Conservation (phyloP, 768 basidiomycete genomes). For the Lentinula sp. region DNA sequence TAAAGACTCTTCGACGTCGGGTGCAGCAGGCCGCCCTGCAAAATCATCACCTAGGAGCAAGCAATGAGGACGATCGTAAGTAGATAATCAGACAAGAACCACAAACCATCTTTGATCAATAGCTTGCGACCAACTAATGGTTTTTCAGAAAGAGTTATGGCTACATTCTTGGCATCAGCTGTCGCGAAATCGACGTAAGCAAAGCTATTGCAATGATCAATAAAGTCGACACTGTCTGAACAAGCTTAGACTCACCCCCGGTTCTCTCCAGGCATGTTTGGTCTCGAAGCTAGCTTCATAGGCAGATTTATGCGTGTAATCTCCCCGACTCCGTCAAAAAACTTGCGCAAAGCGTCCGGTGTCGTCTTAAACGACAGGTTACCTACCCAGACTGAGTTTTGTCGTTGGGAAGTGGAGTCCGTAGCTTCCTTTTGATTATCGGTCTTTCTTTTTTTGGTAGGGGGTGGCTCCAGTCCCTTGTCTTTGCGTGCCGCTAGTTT, state of each 20-base stretch:
- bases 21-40: constrained; percentile 54
- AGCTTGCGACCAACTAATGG: constrained; percentile 80
- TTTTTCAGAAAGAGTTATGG: constrained; percentile 78
- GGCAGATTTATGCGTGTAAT: constrained; percentile 86
- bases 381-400: constrained; percentile 57
- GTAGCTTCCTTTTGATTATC: background rate
- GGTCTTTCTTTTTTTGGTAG: constrained; percentile 1
- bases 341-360: constrained; percentile 38
- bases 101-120: constrained; percentile 88
- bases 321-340: constrained; percentile 61
- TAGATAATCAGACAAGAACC: background rate
- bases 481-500: constrained; percentile 21
- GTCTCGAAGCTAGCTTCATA: constrained; percentile 48
- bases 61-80: constrained; percentile 7
- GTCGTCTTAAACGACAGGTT: constrained; percentile 70
- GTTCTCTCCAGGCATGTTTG: constrained; percentile 58
- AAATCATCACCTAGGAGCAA: constrained; percentile 61
- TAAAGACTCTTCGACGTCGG: constrained; percentile 25
- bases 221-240: constrained; percentile 5
- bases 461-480: constrained; percentile 10
- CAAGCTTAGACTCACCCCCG: constrained; percentile 55
- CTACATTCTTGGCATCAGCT: constrained; percentile 63
- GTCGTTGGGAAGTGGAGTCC: background rate
- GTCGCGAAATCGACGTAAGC: constrained; percentile 95
- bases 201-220: constrained; percentile 47